These are phyloP conservation scores for Fusarium sp. DNA, from an alignment of 2,329 filamentous ascomycete genomes.

Conservation along the genomic window DNA sequence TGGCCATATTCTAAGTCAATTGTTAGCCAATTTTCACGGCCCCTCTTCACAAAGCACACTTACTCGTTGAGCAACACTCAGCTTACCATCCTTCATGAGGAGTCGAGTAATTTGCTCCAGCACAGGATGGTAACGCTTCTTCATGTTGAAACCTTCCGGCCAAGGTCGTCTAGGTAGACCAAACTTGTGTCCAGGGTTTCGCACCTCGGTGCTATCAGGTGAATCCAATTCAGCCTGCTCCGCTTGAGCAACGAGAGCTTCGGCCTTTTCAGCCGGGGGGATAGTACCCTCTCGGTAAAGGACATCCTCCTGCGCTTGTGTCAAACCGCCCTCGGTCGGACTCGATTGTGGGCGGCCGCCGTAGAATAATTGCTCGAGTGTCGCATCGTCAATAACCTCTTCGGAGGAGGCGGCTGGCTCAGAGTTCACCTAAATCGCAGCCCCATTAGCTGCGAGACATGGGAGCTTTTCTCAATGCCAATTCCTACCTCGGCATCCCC, in stretches of 20 bases:
- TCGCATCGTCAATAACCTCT: slow-evolving; percentile 51
- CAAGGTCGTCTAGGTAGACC: slow-evolving; percentile 75
- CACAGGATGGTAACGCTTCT: slow-evolving; percentile 86
- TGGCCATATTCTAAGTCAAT: slow-evolving; percentile 77
- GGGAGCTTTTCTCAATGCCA: slow-evolving; percentile 15
- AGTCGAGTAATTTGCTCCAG: slow-evolving; percentile 89
- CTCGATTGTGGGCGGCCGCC: slow-evolving; percentile 51
- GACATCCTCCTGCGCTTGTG: slow-evolving; percentile 57
- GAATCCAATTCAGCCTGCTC: slow-evolving; percentile 36
- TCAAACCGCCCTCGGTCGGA: slow-evolving; percentile 51
- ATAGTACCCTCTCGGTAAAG: slow-evolving; percentile 58
- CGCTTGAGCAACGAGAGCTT: slow-evolving; percentile 45
- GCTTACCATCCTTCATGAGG: slow-evolving; percentile 91
- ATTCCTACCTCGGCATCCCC: slow-evolving; percentile 42
- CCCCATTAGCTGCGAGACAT: slow-evolving; percentile 31
- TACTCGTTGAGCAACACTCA: slow-evolving; percentile 90
- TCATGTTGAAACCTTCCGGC: slow-evolving; percentile 71
- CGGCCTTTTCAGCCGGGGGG: slow-evolving; percentile 51
- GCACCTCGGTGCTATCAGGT: slow-evolving; percentile 33
- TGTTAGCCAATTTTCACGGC: slow-evolving; percentile 19
- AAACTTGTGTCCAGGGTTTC: slow-evolving; percentile 78
- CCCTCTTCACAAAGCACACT: slow-evolving; percentile 44
- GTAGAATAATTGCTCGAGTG: slow-evolving; percentile 53
- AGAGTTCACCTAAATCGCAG: slow-evolving; percentile 29
- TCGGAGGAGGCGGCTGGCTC: slow-evolving; percentile 20